Evolutionary conservation across 225 moss, liverwort and hornwort genomes (phyloP), one percentile per base, ranked within the genome.

Genomic region (Pseudisothecium myosuroides): DNA sequence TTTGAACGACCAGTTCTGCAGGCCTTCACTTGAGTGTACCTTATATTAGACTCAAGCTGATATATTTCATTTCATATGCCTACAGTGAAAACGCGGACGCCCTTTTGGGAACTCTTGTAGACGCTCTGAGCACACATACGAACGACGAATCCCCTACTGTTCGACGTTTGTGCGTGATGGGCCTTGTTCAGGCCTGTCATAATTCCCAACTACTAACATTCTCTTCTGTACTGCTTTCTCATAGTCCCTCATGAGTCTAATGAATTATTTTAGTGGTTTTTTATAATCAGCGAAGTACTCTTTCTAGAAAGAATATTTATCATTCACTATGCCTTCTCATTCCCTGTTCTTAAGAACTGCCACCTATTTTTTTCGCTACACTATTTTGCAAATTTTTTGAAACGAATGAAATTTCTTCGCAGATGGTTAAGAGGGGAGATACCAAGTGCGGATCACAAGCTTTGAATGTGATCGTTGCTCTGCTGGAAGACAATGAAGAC

Each of bases 401-500:
- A 54, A 31, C 5, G 11, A 79, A 39, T 86, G 27, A 74, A 54
- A 31, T 43, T 62, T 76, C 47, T 66, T 88, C 67, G 91, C 95
- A 98, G 98, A 94, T 97, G 88, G 94, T 96, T 50, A 88, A 88
- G 88, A 93, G 94, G 86, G 96, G 95, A 83, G 85, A 94, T 71
- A 92, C 89, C 84, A 95, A 88, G 71, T 97, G 93, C 91, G 95
- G 94, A 67, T 92, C 97, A 79, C 96, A 98, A 92, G 94, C 96
- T 55, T 90, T 98, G 88, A 96, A 95, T 91, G 97, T 96, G 76
- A 98, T 98, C 65, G 93, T 96, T 76, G 96, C 96, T 83, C 87
- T 97, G 73, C 95, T 98, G 92, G 97, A 97, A 80, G 98, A 97
- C 80, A 94, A 91, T 52, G 96, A 98, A 84, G 96, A 97, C 79